Base-by-base conservation (phyloP, 805 yeast species). In the Metschnikowia lochheadii region DNA sequence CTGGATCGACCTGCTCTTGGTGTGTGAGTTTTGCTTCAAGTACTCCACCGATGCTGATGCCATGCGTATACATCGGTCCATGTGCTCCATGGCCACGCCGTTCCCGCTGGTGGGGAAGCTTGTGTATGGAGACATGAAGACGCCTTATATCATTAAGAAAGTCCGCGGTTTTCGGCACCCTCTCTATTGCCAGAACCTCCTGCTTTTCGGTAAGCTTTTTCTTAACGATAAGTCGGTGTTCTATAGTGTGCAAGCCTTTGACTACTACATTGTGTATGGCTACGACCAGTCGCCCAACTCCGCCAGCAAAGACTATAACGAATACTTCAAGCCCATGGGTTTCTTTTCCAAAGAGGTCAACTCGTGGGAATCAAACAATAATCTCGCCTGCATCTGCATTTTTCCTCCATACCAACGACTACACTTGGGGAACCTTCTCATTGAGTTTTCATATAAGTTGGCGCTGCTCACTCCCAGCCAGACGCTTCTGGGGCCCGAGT, bases 321-420 rank as follows among this genome's bases (percentile, higher is more conserved):
- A 17, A 7, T 11, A 33, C 33, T 18, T 66, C 52, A 29, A 14
- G 40, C 62, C 63, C 36, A 56, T 91, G 85, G 99, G 97, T 1
- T 94, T 89, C 63, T 94, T 89, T 62, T 90, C 97, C 13, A 87
- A 88, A 58, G 99, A 94, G 61, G 70, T 85, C 40, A 70, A 86
- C 0, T 84, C 96, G 0, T 82, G 83, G 78, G 92, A 87, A 48
- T 77, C 81, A 46, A 88, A 91, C 64, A 70, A 67, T 48, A 94
- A 92, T 63, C 71, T 94, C 36, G 97, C 97, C 0, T 94, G 98
- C 63, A 87, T 94, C 11, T 76, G 94, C 56, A 82, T 89, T 3
- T 87, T 94, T 54, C 99, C 99, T 0, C 97, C 97, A 2, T 94
- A 82, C 64, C 98, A 92, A 64, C 75, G 89, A 51, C 77, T 78